Evolutionary conservation across 345 rosid genomes (phyloP).

Genomic region (Bruguiera sexangula): DNA sequence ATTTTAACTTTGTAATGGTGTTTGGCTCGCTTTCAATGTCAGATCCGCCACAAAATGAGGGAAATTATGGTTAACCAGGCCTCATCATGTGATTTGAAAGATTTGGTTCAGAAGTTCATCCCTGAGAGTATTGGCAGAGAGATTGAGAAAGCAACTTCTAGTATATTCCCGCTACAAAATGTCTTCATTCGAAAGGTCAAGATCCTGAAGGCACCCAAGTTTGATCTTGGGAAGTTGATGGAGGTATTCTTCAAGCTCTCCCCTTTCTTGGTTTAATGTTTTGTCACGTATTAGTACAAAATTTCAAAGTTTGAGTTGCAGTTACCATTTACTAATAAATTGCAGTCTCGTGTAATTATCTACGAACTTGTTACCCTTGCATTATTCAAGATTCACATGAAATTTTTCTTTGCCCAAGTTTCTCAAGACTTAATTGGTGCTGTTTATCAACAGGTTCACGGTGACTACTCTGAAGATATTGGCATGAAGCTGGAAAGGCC

Average conservation of each 20-base stretch:
- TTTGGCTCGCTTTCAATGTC: neutral
- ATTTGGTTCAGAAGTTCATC: constrained; percentile 68
- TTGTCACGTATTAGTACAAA: too few species aligned
- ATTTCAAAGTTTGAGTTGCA: neutral
- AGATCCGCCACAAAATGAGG: constrained; percentile 94
- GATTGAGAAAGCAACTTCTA: constrained; percentile 76
- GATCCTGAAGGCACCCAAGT: constrained; percentile 91
- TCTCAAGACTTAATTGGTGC: neutral
- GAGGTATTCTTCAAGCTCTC: constrained; percentile 37
- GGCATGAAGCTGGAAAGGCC: constrained; percentile 82
- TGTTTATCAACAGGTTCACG: constrained; percentile 58
- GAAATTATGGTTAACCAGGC: constrained; percentile 81
- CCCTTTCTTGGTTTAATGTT: neutral
- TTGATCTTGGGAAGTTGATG: constrained; percentile 98
- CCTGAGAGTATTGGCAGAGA: constrained; percentile 86
- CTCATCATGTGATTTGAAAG: constrained; percentile 90
- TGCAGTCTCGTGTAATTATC: neutral
- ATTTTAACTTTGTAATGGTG: neutral
- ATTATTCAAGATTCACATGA: neutral
- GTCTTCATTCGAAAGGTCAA: constrained; percentile 91
- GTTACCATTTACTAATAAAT: neutral
- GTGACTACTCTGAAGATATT: constrained; percentile 77
- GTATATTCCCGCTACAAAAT: constrained; percentile 85
- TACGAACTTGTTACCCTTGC: neutral
- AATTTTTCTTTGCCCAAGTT: neutral